Percentiles rank a stretch among this genome's conserved stretches.
phyloP scores from a whole-genome alignment of 495 filamentous ascomycete species.

The Trichoderma gamsii region DNA sequence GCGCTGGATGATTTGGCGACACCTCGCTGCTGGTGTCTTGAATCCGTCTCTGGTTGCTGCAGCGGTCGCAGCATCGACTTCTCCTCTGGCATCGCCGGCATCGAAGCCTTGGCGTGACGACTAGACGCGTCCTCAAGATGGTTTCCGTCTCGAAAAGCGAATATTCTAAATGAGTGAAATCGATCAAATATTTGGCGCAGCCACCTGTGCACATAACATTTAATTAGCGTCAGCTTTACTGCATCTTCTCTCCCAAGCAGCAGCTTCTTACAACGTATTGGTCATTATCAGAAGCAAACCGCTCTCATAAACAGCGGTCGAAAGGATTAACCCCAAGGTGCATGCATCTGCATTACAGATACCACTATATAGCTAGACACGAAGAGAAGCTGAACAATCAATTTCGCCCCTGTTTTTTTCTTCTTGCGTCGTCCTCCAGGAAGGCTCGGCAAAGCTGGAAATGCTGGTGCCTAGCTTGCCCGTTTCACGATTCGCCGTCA shows the following conservation, averaged over 20 bases:
- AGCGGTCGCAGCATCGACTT: neutral
- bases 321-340: neutral
- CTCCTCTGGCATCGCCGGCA: neutral
- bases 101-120: neutral
- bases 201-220: neutral
- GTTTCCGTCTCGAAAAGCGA: neutral
- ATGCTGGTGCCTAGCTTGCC: slow-evolving; percentile 10
- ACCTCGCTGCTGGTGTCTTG: neutral
- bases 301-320: neutral
- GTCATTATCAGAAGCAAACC: neutral
- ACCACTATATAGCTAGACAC: neutral
- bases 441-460: neutral
- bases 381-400: neutral
- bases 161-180: neutral
- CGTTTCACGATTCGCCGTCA: neutral
- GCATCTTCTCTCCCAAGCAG: neutral
- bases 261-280: neutral
- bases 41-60: neutral
- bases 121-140: neutral
- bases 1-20: neutral
- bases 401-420: neutral
- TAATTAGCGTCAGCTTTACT: neutral
- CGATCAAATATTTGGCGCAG: slow-evolving; percentile 2
- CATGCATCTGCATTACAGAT: neutral
- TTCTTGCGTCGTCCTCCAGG: neutral